These are phyloP conservation scores for Scedosporium dehoogii DNA, from an alignment of 2,329 filamentous ascomycete genomes.

Conservation along the genomic window DNA sequence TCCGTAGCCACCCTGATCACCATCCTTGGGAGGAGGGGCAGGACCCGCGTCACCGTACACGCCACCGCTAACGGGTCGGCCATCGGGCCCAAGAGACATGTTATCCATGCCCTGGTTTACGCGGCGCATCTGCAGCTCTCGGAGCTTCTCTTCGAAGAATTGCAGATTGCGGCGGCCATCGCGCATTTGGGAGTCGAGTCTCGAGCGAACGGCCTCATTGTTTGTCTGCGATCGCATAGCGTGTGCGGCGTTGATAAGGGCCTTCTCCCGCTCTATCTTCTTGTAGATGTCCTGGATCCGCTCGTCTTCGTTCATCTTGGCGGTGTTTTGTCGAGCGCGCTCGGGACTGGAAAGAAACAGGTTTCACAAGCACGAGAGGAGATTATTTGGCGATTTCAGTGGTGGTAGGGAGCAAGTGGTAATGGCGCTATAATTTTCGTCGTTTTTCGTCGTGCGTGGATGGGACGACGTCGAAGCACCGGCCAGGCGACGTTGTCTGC, in stretches of 20 bases:
- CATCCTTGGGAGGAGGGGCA: constrained; percentile 66
- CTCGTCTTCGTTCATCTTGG: constrained; percentile 54
- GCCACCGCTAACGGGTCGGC: constrained; percentile 35
- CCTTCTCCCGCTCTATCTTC: constrained; percentile 97
- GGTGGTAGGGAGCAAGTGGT: neutral
- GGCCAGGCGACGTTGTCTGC: neutral
- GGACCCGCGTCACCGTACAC: constrained; percentile 32
- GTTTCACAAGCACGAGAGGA: neutral
- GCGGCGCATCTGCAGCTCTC: constrained; percentile 76
- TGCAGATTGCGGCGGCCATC: constrained; percentile 88
- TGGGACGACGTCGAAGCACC: neutral
- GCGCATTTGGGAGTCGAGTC: constrained; percentile 87
- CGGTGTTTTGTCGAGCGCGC: constrained; percentile 13
- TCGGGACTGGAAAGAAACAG: neutral
- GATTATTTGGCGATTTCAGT: neutral
- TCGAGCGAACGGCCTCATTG: constrained; percentile 82
- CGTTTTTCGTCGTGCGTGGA: neutral
- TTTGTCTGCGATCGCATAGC: constrained; percentile 93
- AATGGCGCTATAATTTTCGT: neutral
- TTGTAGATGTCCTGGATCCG: constrained; percentile 71
- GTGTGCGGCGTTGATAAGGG: constrained; percentile 86
- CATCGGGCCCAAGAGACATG: constrained; percentile 49
- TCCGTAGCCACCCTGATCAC: constrained; percentile 56
- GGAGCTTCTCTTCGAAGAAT: constrained; percentile 89
- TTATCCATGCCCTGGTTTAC: constrained; percentile 57